Conservation (phyloP, 345 rosid species). For the Mangifera indica region DNA sequence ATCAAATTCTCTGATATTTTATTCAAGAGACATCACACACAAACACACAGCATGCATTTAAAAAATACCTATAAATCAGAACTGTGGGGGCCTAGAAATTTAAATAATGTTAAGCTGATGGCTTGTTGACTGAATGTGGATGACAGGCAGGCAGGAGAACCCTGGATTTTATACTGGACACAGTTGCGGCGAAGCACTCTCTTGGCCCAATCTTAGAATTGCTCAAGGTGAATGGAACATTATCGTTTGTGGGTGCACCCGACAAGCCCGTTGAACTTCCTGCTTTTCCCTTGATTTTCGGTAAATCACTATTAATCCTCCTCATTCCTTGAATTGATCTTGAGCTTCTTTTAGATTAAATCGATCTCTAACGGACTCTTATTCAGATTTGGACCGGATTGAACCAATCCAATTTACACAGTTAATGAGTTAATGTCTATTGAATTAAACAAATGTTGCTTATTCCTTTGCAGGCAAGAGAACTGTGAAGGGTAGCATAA, state of each 20-base stretch:
- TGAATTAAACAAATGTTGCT: neutral
- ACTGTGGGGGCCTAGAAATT: too few relatives aligned
- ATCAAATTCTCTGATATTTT: too few relatives aligned
- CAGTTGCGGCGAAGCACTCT: constrained; percentile 52
- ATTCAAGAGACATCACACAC: too few relatives aligned
- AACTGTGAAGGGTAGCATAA: constrained; percentile 52
- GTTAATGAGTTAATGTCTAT: neutral
- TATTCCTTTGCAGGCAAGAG: constrained; percentile 38
- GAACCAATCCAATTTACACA: too few relatives aligned
- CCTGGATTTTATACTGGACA: constrained; percentile 55
- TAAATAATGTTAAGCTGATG: too few relatives aligned
- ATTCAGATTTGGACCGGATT: too few relatives aligned
- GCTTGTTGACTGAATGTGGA: too few relatives aligned
- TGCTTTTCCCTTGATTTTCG: constrained; percentile 57
- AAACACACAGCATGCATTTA: too few relatives aligned
- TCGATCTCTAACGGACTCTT: too few relatives aligned
- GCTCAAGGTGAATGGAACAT: constrained; percentile 53
- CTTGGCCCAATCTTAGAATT: constrained; percentile 50
- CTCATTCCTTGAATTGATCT: neutral
- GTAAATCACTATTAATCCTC: constrained; percentile 19
- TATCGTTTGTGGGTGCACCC: constrained; percentile 48
- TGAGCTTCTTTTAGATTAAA: too few relatives aligned
- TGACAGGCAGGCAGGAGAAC: constrained; percentile 39
- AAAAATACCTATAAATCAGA: too few relatives aligned
- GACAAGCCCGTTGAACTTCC: constrained; percentile 48